phyloP scores from a whole-genome alignment of 2,329 filamentous ascomycete genomes.

The Fusarium sp. region DNA sequence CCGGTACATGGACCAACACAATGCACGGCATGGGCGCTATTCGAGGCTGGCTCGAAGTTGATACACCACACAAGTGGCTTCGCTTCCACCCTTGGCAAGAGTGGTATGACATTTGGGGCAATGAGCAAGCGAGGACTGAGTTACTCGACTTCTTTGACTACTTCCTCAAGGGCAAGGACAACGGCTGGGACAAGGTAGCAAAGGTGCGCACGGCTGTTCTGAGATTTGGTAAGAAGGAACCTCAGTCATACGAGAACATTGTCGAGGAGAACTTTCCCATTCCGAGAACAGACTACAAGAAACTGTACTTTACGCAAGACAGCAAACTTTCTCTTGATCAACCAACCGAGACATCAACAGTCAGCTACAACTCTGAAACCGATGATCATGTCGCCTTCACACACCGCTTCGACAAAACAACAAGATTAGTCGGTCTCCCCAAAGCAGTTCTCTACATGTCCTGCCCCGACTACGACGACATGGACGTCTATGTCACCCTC shows the following conservation, averaged over 20 bases:
- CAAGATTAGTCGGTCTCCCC: conserved; percentile 1
- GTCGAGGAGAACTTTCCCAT: background rate
- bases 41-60: conserved; percentile 4
- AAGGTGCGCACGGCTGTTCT: background rate
- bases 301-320: background rate
- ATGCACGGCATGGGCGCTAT: conserved; percentile 14
- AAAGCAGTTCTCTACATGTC: conserved; percentile 12
- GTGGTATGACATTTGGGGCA: conserved; percentile 18
- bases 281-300: background rate
- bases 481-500: conserved; percentile 4
- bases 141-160: background rate
- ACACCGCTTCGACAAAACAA: background rate
- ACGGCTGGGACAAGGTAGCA: background rate
- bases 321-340: accelerated
- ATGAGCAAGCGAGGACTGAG: background rate
- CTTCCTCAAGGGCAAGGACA: background rate
- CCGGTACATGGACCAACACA: background rate
- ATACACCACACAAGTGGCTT: conserved; percentile 1
- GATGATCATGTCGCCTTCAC: background rate
- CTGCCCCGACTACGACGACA: background rate
- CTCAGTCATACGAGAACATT: conserved; percentile 3
- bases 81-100: conserved; percentile 18
- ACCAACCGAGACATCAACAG: accelerated
- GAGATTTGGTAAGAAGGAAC: conserved; percentile 1
- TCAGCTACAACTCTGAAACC: conserved; percentile 2